Percentiles rank a stretch among this genome's conserved stretches.
These are phyloP conservation scores for Nannizziopsis arthrosporioides DNA, from an alignment of 2,329 filamentous ascomycete genomes.

Conservation along the genomic window DNA sequence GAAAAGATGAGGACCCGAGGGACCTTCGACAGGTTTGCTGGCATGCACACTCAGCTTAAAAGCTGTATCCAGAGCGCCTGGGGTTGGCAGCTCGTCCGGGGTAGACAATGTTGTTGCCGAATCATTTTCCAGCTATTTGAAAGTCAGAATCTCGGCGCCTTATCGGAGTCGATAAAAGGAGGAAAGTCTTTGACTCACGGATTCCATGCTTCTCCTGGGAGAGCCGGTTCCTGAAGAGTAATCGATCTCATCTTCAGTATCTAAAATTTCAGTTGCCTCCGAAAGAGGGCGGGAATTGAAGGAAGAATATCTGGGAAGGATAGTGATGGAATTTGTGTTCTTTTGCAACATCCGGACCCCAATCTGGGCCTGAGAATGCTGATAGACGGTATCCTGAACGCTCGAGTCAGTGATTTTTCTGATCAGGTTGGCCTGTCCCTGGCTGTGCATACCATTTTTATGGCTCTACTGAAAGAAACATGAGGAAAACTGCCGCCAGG, in stretches of 20 bases:
- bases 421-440: not conserved
- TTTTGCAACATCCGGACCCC: constrained; percentile 15
- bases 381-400: constrained; percentile 11
- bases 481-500: not conserved
- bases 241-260: constrained; percentile 28
- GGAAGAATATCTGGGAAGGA: constrained; percentile 14
- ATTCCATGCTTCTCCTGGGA: constrained; percentile 46
- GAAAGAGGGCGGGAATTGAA: constrained; percentile 22
- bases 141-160: constrained; percentile 9
- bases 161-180: no score
- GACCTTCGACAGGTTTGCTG: constrained; percentile 58
- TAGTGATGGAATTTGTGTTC: constrained; percentile 9
- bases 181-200: constrained; percentile 12
- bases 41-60: constrained; percentile 49
- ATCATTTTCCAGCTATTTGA: constrained; percentile 31
- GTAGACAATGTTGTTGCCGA: constrained; percentile 82
- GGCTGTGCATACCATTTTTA: constrained; percentile 9
- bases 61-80: constrained; percentile 51
- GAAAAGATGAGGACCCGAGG: constrained; percentile 82
- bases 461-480: not conserved
- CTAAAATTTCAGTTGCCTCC: constrained; percentile 27
- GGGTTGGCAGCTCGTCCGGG: constrained; percentile 72
- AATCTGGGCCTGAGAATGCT: constrained; percentile 9
- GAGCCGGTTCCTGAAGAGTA: constrained; percentile 33
- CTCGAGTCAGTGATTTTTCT: not conserved